These are phyloP conservation scores for Sanghuangporus baumii DNA, from an alignment of 1,284 basidiomycete genomes.

Conservation along the genomic window DNA sequence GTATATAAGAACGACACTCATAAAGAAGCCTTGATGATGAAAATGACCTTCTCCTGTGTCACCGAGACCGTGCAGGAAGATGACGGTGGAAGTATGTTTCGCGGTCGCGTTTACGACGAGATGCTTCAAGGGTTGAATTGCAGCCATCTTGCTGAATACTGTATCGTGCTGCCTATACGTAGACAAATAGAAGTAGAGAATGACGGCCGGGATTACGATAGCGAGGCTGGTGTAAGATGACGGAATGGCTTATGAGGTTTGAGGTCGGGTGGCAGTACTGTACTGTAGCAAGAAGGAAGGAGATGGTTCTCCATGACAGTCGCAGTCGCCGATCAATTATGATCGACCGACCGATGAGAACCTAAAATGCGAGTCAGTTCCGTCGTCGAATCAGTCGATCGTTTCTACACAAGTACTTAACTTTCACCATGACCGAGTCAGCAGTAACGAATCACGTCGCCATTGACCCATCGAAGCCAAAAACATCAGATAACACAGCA, in stretches of 20 bases:
- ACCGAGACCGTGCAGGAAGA: slow-evolving; percentile 74
- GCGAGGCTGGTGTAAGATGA: not conserved
- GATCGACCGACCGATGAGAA: too few species aligned
- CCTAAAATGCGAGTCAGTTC: too few species aligned
- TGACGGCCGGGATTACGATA: not conserved
- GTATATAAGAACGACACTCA: not conserved
- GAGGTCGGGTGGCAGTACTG: not conserved
- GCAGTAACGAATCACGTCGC: not conserved
- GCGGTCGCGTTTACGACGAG: slow-evolving; percentile 47
- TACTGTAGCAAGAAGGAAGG: too few species aligned
- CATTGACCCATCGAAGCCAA: not conserved
- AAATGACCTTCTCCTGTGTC: not conserved
- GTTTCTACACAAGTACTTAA: too few species aligned
- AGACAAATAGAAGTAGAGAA: slow-evolving; percentile 3
- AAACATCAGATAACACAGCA: not conserved
- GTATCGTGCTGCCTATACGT: not conserved
- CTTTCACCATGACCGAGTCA: not conserved
- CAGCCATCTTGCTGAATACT: slow-evolving; percentile 25
- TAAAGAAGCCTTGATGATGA: slow-evolving; percentile 30
- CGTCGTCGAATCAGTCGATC: not conserved
- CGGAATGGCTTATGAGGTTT: not conserved
- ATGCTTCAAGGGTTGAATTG: slow-evolving; percentile 37
- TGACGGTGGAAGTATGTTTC: slow-evolving; percentile 81
- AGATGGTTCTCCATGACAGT: too few species aligned
- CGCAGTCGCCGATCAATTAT: too few species aligned